These are phyloP conservation scores for Coleophoma eucalyptorum DNA, from an alignment of 2,329 filamentous ascomycete genomes.

Conservation along the genomic window DNA sequence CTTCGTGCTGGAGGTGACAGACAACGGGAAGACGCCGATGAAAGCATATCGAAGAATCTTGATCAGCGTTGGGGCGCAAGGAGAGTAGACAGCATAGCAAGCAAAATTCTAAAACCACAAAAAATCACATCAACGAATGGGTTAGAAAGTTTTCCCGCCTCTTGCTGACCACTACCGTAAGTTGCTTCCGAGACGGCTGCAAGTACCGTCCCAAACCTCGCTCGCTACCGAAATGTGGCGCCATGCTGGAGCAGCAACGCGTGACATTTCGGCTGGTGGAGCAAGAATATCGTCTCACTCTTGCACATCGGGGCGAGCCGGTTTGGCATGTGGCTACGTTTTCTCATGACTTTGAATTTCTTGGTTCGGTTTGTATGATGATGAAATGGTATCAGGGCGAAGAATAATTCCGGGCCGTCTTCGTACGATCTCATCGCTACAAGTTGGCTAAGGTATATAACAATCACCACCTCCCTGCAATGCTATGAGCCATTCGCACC, in stretches of 20 bases:
- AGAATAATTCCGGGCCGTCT: no score
- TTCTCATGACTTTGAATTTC: no score
- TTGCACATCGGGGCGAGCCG: no score
- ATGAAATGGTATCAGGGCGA: no score
- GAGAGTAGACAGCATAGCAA: no score
- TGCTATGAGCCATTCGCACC: neutral
- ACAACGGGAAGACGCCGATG: constrained; percentile 37
- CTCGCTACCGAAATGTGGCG: neutral
- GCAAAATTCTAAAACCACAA: neutral
- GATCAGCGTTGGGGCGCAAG: constrained; percentile 20
- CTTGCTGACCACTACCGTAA: neutral
- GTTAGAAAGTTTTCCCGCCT: neutral
- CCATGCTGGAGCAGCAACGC: neutral
- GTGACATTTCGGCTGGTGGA: no score
- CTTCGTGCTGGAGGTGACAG: constrained; percentile 44
- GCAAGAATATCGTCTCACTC: no score
- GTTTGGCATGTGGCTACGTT: no score
- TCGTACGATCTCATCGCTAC: no score
- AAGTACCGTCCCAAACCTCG: neutral
- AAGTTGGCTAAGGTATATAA: neutral
- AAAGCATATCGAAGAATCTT: constrained; percentile 43
- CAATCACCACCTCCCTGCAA: neutral
- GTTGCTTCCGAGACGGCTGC: neutral
- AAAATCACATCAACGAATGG: neutral
- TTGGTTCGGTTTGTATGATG: no score